Base-by-base conservation (phyloP, 768 basidiomycete species). In the Auriculariales sp. region DNA sequence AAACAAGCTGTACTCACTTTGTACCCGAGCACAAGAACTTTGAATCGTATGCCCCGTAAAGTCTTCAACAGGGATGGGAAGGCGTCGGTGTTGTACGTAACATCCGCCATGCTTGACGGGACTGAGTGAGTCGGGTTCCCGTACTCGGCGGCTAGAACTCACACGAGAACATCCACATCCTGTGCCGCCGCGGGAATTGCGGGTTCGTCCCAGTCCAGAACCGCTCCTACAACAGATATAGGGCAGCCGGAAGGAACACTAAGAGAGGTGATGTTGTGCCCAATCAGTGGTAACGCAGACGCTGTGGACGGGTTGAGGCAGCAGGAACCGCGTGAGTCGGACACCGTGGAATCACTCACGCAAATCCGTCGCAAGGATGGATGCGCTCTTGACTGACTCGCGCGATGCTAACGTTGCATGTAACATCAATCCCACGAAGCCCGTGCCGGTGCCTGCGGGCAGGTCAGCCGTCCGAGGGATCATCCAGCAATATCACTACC, bases 71-170 rank as follows among this genome's bases (percentile, higher is more conserved):
- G 75, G 0, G 83, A 70, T 2, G 84, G 77, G 62, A 94, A 95
- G 1, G 88, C 83, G 1, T 79, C 67, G 0, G 86, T 88, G 65
- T 94, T 94, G 68, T 93, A 94, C 1, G 89, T 83, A 6, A 93
- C 87, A 57, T 95, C 92, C 11, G 90, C 86, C 79, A 93, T 89
- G 36, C 90, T 92, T 55, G n/a, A 32, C 10, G 48, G 31, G 9
- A 33, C 14, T 28, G 34, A 36, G 25, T 29, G 24, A 25, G 12
- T 22, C 28, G 28, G 14, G 24, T 27, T 24, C 19, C 10, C 3
- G 17, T 3, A 48, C 47, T 28, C 29, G 7, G 31, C 49, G 9
- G 10, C 32, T 35, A 27, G 19, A 9, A 69, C 83, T 52, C 62
- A 88, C 86, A 90, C 61, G 48, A 94, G 76, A 31, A 76, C 66